Conservation (phyloP, 2,329 filamentous ascomycete species). For the Helicocarpus griseus region DNA sequence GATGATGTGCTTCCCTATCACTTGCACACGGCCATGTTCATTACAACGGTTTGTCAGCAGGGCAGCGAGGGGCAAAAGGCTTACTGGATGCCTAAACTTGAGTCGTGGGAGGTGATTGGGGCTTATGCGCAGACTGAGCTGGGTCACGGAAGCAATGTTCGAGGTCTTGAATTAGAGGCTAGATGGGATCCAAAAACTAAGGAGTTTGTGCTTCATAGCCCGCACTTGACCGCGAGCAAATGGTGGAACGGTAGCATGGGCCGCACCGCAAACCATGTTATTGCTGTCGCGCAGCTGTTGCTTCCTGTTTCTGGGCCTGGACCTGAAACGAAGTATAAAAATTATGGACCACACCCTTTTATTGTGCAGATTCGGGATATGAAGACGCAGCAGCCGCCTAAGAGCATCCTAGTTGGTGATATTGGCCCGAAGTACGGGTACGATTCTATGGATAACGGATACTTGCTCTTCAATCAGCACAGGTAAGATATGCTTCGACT, state of each 20-base stretch:
- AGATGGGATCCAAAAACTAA: conserved; percentile 34
- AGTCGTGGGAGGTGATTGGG: conserved; percentile 37
- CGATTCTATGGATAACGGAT: conserved; percentile 11
- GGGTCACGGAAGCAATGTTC: conserved; percentile 39
- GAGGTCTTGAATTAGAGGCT: conserved; percentile 35
- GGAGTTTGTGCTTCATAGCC: conserved; percentile 38
- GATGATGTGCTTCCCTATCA: conserved; percentile 46
- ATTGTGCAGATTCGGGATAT: conserved; percentile 35
- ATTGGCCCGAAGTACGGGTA: conserved; percentile 12
- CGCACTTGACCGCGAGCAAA: conserved; percentile 38
- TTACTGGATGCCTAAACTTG: conserved; percentile 37
- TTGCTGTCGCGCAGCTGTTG: conserved; percentile 39
- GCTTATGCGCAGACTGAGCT: conserved; percentile 40
- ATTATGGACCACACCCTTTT: conserved; percentile 39
- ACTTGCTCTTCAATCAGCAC: conserved; percentile 12
- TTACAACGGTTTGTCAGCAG: conserved; percentile 38
- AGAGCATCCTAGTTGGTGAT: conserved; percentile 10
- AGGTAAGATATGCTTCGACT: background rate
- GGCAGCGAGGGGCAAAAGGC: conserved; percentile 33
- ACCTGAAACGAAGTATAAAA: conserved; percentile 15
- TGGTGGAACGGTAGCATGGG: conserved; percentile 43
- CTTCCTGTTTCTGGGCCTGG: conserved; percentile 22
- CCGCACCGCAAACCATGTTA: conserved; percentile 40
- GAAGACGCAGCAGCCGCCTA: conserved; percentile 9
- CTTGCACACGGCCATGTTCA: conserved; percentile 42